Base-by-base conservation (phyloP, 495 filamentous ascomycete species). In the Aspergillus baeticus region DNA sequence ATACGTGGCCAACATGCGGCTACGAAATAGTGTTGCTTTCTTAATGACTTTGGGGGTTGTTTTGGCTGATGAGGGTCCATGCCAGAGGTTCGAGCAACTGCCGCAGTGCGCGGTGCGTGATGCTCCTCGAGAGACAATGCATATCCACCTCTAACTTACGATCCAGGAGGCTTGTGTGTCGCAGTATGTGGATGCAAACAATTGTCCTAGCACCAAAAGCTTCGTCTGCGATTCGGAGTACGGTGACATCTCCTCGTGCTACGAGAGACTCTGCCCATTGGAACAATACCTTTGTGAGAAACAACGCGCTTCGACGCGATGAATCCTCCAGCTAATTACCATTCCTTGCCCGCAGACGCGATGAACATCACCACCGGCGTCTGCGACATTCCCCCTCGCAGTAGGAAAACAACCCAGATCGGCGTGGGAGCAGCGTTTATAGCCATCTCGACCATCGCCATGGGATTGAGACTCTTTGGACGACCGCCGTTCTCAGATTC, bases 291-390 rank as follows among this genome's bases (percentile, higher is more conserved):
- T 48, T n/a, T 48, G 45, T 48, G n/a, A 34, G 26, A n/a, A n/a
- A n/a, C n/a, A n/a, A n/a, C n/a, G n/a, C n/a, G n/a, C n/a, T n/a
- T n/a, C n/a, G n/a, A n/a, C n/a, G n/a, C n/a, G n/a, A n/a, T n/a
- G n/a, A n/a, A n/a, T n/a, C n/a, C n/a, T n/a, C n/a, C n/a, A n/a
- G 3, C 45, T 15, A 6, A 23, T 0, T 15, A 7, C 21, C n/a
- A 33, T n/a, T 14, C 8, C 10, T 35, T n/a, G 29, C 5, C 26
- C 23, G 22, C 8, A 54, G 51, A 36, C 21, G 39, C 51, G 11
- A 54, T 54, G 51, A 46, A 36, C 31, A 36, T 37, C 4, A 54
- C 51, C 4, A 54, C 21, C 41, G 44, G 23, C 13, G 14, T 54
- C 29, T 54, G 51, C 41, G 29, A 46, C 1, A 54, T 54, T 10